Percentiles rank a stretch among this genome's conserved stretches.
phyloP scores from a whole-genome alignment of 2,329 filamentous ascomycete species.

The Fusarium phyllophilum region DNA sequence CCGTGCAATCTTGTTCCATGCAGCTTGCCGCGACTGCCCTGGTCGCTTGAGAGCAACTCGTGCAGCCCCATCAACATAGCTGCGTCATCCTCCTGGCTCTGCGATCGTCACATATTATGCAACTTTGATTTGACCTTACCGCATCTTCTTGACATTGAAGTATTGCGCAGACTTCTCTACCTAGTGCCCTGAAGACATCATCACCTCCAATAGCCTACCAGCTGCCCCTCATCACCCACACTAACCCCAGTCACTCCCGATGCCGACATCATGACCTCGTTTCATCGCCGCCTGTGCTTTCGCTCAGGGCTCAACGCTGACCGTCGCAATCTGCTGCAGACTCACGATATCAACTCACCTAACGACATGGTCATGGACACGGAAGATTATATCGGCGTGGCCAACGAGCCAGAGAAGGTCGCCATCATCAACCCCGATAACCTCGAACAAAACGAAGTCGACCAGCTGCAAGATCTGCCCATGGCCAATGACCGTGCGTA shows the following conservation, averaged over 20 bases:
- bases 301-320: slow-evolving; percentile 41
- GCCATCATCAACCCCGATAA: slow-evolving; percentile 66
- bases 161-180: slow-evolving; percentile 19
- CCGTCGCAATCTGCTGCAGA: slow-evolving; percentile 49
- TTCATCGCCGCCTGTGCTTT: slow-evolving; percentile 30
- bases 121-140: slow-evolving; percentile 6
- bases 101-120: background rate
- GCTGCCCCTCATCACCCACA: slow-evolving; percentile 29
- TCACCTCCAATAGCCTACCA: slow-evolving; percentile 26
- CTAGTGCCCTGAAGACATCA: slow-evolving; percentile 22
- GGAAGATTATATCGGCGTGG: slow-evolving; percentile 63
- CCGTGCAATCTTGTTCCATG: slow-evolving; percentile 17
- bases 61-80: slow-evolving; percentile 20
- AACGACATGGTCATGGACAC: slow-evolving; percentile 67
- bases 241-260: slow-evolving; percentile 33
- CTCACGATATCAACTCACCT: slow-evolving; percentile 65
- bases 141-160: slow-evolving; percentile 1
- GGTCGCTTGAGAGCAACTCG: slow-evolving; percentile 18
- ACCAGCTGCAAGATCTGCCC: slow-evolving; percentile 59
- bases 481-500: slow-evolving; percentile 65
- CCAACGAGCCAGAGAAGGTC: slow-evolving; percentile 61
- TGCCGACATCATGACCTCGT: slow-evolving; percentile 38
- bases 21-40: slow-evolving; percentile 28
- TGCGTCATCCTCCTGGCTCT: slow-evolving; percentile 31
- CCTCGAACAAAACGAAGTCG: slow-evolving; percentile 57